Percentiles rank a stretch among this genome's conserved stretches.
These are phyloP conservation scores for Ceratocystis harringtonii DNA, from an alignment of 2,329 filamentous ascomycete species.

Conservation along the genomic window DNA sequence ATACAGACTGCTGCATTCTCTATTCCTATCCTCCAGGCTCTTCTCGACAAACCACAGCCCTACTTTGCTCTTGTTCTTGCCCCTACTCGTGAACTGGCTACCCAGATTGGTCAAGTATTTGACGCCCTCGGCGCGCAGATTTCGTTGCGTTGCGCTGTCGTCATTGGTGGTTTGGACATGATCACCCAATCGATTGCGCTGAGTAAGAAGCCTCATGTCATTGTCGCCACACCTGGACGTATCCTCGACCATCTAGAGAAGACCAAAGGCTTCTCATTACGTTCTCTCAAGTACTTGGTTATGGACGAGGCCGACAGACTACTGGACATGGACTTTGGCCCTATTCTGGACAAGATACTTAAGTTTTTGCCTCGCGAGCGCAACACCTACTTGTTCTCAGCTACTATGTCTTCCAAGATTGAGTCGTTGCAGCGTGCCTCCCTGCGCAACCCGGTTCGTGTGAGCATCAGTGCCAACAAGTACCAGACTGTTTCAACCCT, in stretches of 20 bases:
- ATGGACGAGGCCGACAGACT: constrained; percentile 91
- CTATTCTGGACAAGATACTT: constrained; percentile 81
- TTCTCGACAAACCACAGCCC: constrained; percentile 75
- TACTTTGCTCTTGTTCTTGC: constrained; percentile 83
- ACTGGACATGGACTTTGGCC: constrained; percentile 86
- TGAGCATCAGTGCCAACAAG: constrained; percentile 67
- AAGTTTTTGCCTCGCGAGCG: constrained; percentile 69
- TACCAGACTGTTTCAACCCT: constrained; percentile 87
- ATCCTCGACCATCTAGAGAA: constrained; percentile 88
- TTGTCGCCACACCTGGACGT: constrained; percentile 83
- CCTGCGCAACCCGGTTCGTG: constrained; percentile 65
- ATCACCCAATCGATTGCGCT: constrained; percentile 79
- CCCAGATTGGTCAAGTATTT: constrained; percentile 77
- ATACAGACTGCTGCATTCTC: constrained; percentile 70
- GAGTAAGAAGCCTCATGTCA: constrained; percentile 87
- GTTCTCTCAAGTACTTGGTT: constrained; percentile 70
- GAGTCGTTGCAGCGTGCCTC: constrained; percentile 84
- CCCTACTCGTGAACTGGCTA: constrained; percentile 83
- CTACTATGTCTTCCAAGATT: constrained; percentile 87
- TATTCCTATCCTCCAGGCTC: constrained; percentile 75
- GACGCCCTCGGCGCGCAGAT: constrained; percentile 80
- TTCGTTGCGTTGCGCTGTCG: constrained; percentile 67
- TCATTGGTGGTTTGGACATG: constrained; percentile 94
- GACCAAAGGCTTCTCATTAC: constrained; percentile 85
- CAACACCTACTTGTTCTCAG: constrained; percentile 79